Percentiles rank a stretch among this genome's conserved stretches.
phyloP scores from a whole-genome alignment of 73 alveolate species.

The Tetrahymena elliotti region DNA sequence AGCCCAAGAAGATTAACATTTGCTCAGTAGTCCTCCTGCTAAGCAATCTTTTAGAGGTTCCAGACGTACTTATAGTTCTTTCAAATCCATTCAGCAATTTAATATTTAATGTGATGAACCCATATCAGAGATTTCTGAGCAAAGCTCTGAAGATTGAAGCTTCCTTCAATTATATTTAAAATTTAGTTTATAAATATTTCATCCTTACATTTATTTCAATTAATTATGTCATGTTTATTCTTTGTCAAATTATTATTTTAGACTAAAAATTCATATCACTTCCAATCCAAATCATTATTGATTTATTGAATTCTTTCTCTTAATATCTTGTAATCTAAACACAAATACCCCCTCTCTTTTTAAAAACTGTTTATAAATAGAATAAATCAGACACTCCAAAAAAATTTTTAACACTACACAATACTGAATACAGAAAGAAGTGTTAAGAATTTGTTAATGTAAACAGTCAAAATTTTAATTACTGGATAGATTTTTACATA shows the following conservation, averaged over 20 bases:
- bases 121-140: background rate
- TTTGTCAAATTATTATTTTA: background rate
- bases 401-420: slow-evolving; percentile 32
- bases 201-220: background rate
- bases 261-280: too few species aligned
- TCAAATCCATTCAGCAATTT: background rate
- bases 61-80: background rate
- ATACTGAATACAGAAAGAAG: too few species aligned
- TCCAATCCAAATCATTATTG: too few species aligned
- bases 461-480: too few species aligned
- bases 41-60: background rate
- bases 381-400: too few species aligned
- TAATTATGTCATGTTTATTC: background rate
- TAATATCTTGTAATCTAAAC: too few species aligned
- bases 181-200: too few species aligned
- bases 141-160: background rate
- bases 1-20: background rate
- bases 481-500: too few species aligned
- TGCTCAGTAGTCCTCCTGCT: background rate
- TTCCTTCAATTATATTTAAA: background rate
- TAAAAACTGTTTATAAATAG: too few species aligned
- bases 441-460: too few species aligned
- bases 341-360: too few species aligned
- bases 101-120: background rate
- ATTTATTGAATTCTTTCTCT: too few species aligned